Percentiles rank a stretch among this genome's conserved stretches.
Evolutionary conservation across 2,329 filamentous ascomycete genomes (phyloP).

Genomic region (Diaporthe humulicola): DNA sequence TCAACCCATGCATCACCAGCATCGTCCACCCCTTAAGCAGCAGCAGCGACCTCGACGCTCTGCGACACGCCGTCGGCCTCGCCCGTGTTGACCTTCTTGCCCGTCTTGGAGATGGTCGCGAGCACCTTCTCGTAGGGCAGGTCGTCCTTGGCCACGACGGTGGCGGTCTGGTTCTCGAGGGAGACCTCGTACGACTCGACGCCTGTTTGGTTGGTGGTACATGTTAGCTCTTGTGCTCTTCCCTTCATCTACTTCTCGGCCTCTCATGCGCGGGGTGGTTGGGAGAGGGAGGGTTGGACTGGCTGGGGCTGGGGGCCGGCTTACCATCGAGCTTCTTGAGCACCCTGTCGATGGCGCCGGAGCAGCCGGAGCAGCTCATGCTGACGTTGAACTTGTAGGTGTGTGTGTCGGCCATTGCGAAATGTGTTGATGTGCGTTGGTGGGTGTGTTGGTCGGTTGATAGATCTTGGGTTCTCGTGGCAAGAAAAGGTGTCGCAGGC

Average conservation of each 20-base stretch:
- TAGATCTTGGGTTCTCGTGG: background rate
- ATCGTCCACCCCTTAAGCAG: background rate
- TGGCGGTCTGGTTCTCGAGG: conserved; percentile 87
- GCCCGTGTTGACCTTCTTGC: conserved; percentile 88
- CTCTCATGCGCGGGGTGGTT: background rate
- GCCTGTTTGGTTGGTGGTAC: conserved; percentile 65
- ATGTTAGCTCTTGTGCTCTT: background rate
- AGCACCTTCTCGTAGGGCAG: conserved; percentile 84
- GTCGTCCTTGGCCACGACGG: conserved; percentile 76
- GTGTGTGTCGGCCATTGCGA: conserved; percentile 79
- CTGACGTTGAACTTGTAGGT: conserved; percentile 94
- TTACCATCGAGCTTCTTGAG: conserved; percentile 91
- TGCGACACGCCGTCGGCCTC: conserved; percentile 75
- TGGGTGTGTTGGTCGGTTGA: background rate
- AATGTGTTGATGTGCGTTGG: conserved; percentile 5
- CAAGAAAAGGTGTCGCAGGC: background rate
- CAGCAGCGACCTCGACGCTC: conserved; percentile 59
- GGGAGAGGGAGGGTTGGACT: background rate
- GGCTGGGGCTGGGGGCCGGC: conserved; percentile 44
- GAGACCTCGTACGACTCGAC: conserved; percentile 89
- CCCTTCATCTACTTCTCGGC: background rate
- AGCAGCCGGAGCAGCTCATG: conserved; percentile 98
- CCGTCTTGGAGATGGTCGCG: conserved; percentile 92
- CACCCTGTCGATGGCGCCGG: conserved; percentile 90
- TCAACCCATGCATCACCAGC: background rate